These are phyloP conservation scores for Claviceps monticola DNA, from an alignment of 2,329 filamentous ascomycete species.

Conservation along the genomic window DNA sequence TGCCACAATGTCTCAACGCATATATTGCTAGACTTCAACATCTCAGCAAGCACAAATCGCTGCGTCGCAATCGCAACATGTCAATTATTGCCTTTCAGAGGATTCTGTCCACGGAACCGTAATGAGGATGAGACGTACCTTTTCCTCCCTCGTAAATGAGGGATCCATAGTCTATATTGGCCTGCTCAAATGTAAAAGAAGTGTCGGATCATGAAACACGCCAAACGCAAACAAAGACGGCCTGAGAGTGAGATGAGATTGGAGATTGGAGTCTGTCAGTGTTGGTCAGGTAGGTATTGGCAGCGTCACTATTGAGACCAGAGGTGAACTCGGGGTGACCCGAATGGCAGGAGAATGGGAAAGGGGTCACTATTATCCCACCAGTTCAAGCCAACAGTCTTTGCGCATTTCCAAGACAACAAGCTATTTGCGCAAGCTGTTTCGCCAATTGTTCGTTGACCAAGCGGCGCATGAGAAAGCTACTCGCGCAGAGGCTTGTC, in stretches of 20 bases:
- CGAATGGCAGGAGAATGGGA: constrained; percentile 3
- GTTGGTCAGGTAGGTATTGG: background rate
- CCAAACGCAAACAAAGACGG: background rate
- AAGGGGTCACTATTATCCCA: constrained; percentile 4
- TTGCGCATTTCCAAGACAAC: background rate
- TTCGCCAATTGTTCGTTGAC: background rate
- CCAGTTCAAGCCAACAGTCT: constrained; percentile 4
- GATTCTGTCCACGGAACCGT: background rate
- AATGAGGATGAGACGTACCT: constrained; percentile 5
- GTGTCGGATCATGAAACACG: background rate
- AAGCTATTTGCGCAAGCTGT: background rate
- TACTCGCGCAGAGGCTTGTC: background rate
- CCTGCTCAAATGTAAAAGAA: background rate
- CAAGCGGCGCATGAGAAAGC: background rate
- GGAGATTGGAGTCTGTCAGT: background rate
- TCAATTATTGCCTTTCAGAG: background rate
- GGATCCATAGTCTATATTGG: constrained; percentile 3
- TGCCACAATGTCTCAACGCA: constrained; percentile 30
- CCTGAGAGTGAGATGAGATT: background rate
- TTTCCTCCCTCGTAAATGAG: constrained; percentile 6
- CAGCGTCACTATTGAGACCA: background rate
- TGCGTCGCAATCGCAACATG: constrained; percentile 12
- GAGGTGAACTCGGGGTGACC: constrained; percentile 4
- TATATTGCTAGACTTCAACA: constrained; percentile 41
- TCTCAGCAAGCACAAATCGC: constrained; percentile 44